Base-by-base conservation (phyloP, 495 filamentous ascomycete species). In the Friedmanniomyces endolithicus region DNA sequence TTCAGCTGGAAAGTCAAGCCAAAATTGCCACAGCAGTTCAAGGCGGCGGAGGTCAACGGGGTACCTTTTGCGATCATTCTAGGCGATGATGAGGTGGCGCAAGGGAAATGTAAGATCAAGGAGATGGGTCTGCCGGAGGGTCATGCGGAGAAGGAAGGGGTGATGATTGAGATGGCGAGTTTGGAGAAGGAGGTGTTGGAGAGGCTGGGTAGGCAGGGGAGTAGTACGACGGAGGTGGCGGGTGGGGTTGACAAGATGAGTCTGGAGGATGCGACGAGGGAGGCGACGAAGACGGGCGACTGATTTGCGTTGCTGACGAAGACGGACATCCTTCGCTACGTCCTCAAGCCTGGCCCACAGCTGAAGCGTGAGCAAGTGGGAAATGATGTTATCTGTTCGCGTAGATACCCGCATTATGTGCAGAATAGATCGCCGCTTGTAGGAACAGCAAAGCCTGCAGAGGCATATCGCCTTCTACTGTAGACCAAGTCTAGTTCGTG, bases 121-220 rank as follows among this genome's bases (percentile, higher is more conserved):
- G 82, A 89, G 70, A 79, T 92, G 74, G 86, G 87, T 43, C 74
- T 90, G 47, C 73, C 74, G 1, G 81, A 88, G 27, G 86, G 80
- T 34, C 85, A 94, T 73, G 80, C 86, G 0, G 87, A 94, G 64
- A 94, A 94, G 74, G 83, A 90, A 29, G 88, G 87, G 48, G 79
- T 87, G 31, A 67, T 88, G 59, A 79, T 94, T 11, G 73, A 78
- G 27, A 69, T 81, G 34, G 66, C 64, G 27, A 73, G 81, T 44
- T 61, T 92, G 51, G 75, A 83, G 8, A 44, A 69, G 12, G 85
- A 94, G 68, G 73, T 92, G 6, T 66, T 65, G 60, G 67, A 60
- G 61, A 69, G 71, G 56, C 52, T 84, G 1, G 47, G 22, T 1
- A 51, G 33, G 56, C 39, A 17, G 33, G 34, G 11, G 34, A 7